Conservation (phyloP, 768 basidiomycete genomes). For the Pleurotus tuoliensis region DNA sequence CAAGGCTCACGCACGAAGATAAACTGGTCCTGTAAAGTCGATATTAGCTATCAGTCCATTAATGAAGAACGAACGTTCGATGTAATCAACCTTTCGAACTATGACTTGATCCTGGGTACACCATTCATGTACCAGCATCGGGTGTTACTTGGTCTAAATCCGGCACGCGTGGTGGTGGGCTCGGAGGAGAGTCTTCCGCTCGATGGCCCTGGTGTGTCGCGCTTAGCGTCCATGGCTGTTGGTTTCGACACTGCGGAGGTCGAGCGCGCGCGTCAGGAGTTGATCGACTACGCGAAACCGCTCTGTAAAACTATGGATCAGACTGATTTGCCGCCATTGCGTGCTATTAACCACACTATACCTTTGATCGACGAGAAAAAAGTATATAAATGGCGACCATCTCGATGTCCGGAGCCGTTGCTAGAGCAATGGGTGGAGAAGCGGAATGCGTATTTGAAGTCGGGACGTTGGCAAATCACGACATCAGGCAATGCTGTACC, state of each 20-base stretch:
- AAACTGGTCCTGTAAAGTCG: constrained; percentile 19
- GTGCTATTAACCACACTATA: constrained; percentile 38
- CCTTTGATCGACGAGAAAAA: constrained; percentile 31
- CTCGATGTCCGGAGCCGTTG: constrained; percentile 35
- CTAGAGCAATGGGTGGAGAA: constrained; percentile 25
- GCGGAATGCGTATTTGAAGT: constrained; percentile 21
- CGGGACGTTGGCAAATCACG: constrained; percentile 25
- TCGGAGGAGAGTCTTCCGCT: constrained; percentile 16
- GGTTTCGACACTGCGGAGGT: background rate
- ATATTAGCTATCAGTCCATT: constrained; percentile 31
- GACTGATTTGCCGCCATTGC: constrained; percentile 30
- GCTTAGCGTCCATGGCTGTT: too few species aligned
- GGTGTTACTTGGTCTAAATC: constrained; percentile 22
- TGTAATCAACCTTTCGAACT: constrained; percentile 33
- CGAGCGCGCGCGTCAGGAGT: constrained; percentile 10
- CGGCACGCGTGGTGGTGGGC: constrained; percentile 20
- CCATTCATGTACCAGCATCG: constrained; percentile 33
- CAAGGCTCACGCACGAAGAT: constrained; percentile 37
- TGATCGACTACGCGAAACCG: constrained; percentile 18
- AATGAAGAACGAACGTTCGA: constrained; percentile 25
- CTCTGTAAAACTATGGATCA: constrained; percentile 23
- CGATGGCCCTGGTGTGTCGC: constrained; percentile 2
- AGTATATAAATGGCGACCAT: constrained; percentile 27
- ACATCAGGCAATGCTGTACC: constrained; percentile 30
- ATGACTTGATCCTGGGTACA: constrained; percentile 38